Percentiles rank a stretch among this genome's conserved stretches.
Conservation (phyloP, 2,329 filamentous ascomycete genomes). For the Hypoxylon sp. region DNA sequence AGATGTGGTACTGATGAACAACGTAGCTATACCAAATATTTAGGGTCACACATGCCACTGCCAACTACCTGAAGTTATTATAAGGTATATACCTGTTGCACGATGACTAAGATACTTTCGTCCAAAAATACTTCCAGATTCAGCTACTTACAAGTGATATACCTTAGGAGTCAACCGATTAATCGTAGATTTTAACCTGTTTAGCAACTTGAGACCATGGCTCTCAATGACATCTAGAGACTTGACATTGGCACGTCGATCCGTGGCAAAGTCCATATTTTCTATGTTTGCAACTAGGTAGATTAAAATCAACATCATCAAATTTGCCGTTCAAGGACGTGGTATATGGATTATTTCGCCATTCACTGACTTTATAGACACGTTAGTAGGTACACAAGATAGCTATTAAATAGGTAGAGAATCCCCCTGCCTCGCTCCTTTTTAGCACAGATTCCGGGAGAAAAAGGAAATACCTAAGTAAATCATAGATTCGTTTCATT, state of each 20-base stretch:
- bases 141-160: not conserved
- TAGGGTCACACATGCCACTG: not conserved
- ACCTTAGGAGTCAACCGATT: not conserved
- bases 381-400: not conserved
- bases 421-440: not conserved
- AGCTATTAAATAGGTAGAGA: not conserved
- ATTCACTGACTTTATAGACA: not conserved
- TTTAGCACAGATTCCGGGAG: not conserved
- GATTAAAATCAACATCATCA: not conserved
- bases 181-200: not conserved
- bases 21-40: not conserved
- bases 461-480: not conserved
- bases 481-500: not conserved
- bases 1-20: not conserved
- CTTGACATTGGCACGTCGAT: not conserved
- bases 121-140: not conserved
- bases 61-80: not conserved
- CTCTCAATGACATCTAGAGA: not conserved
- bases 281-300: not conserved
- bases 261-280: not conserved
- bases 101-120: not conserved
- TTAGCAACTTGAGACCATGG: not conserved
- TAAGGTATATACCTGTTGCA: not conserved
- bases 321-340: not conserved
- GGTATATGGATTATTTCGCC: not conserved